Percentiles rank a stretch among this genome's conserved stretches.
Conservation (phyloP, 495 filamentous ascomycete genomes). For the Friedmanniomyces simplex region DNA sequence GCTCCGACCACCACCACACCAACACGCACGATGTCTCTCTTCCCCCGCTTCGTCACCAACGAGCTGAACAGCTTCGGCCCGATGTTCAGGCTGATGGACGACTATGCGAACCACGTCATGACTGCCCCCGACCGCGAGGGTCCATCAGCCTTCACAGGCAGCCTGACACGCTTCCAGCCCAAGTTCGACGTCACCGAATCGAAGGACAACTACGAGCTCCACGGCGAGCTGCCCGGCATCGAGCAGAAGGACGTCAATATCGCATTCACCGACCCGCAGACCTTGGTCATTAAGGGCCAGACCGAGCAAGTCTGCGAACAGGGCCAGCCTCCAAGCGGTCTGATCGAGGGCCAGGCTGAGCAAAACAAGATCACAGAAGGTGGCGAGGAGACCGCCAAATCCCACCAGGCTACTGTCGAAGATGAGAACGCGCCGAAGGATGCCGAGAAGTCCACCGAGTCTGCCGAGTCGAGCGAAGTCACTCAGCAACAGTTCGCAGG, state of each 20-base stretch:
- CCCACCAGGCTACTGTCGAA: conserved; percentile 53
- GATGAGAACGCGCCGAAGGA: conserved; percentile 36
- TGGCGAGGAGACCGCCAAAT: conserved; percentile 29
- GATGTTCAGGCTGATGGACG: conserved; percentile 68
- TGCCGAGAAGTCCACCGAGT: conserved; percentile 9
- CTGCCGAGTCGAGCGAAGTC: conserved; percentile 19
- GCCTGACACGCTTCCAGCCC: conserved; percentile 48
- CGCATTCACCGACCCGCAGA: conserved; percentile 74
- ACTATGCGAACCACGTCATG: conserved; percentile 50
- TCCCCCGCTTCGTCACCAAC: conserved; percentile 42
- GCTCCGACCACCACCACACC: not conserved
- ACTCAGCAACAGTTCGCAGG: conserved; percentile 7
- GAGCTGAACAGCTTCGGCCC: conserved; percentile 41
- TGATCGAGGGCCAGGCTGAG: conserved; percentile 31
- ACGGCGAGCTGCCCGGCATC: conserved; percentile 81
- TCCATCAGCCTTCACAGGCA: conserved; percentile 8
- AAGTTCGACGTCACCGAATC: conserved; percentile 74
- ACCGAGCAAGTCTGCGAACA: conserved; percentile 39
- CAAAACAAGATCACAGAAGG: conserved; percentile 21
- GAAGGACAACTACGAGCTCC: conserved; percentile 59
- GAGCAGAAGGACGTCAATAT: conserved; percentile 67
- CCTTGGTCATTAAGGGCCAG: conserved; percentile 61
- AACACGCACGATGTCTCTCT: conserved; percentile 49
- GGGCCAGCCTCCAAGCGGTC: conserved; percentile 32
- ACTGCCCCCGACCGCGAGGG: conserved; percentile 19